Conservation (phyloP, 495 filamentous ascomycete species). For the Collariella sp. region DNA sequence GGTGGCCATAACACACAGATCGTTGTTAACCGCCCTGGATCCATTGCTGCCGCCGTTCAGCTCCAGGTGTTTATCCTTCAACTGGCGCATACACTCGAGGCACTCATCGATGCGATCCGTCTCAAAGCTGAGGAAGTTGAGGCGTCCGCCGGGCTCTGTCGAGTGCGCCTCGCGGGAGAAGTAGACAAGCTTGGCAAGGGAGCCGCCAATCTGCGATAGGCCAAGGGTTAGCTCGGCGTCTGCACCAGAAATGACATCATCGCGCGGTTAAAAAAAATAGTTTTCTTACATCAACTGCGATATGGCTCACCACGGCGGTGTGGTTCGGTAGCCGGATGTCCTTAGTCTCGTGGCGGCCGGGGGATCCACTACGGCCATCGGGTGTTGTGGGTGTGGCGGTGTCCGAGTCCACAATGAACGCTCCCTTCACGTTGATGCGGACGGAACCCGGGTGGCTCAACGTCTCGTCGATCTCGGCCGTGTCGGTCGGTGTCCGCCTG, state of each 20-base stretch:
- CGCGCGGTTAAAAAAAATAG: constrained; percentile 1
- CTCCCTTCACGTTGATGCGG: constrained; percentile 89
- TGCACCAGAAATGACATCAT: constrained; percentile 18
- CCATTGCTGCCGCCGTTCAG: constrained; percentile 54
- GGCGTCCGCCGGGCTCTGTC: constrained; percentile 71
- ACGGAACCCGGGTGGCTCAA: constrained; percentile 78
- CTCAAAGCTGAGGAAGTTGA: constrained; percentile 94
- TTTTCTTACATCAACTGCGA: constrained; percentile 80
- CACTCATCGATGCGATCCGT: constrained; percentile 87
- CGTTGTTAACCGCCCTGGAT: constrained; percentile 27
- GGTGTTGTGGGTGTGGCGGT: constrained; percentile 43
- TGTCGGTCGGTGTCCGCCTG: constrained; percentile 35
- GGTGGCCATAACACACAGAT: constrained; percentile 85
- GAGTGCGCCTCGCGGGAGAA: constrained; percentile 81
- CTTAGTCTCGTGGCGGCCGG: constrained; percentile 65
- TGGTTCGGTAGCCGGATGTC: constrained; percentile 96
- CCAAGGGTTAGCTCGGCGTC: constrained; percentile 1
- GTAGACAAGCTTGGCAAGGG: constrained; percentile 91
- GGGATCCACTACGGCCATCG: constrained; percentile 38
- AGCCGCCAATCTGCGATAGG: constrained; percentile 73
- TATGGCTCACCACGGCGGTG: constrained; percentile 85
- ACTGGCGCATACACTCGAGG: constrained; percentile 73
- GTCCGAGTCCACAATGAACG: constrained; percentile 88
- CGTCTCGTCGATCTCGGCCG: constrained; percentile 57
- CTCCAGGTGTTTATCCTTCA: constrained; percentile 69